Percentiles rank a stretch among this genome's conserved stretches.
phyloP scores from a whole-genome alignment of 345 rosid genomes.

The Fremontodendron californicum region DNA sequence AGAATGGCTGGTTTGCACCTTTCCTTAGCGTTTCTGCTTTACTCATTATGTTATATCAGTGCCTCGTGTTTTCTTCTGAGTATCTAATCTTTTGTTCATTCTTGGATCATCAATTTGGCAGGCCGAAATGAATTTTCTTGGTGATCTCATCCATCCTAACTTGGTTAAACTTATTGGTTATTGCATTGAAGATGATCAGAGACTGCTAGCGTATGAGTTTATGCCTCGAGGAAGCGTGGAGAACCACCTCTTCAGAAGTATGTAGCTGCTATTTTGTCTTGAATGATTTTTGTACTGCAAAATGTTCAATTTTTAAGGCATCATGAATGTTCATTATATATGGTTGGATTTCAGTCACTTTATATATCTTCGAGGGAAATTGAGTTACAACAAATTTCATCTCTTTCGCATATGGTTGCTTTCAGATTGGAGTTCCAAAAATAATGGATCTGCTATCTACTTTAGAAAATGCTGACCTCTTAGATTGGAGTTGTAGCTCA shows the following conservation, averaged over 20 bases:
- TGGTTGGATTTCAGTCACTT: neutral
- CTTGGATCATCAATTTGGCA: conserved; percentile 30
- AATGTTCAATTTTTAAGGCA: neutral
- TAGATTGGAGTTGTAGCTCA: neutral
- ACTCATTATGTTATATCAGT: neutral
- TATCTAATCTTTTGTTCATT: conserved; percentile 6
- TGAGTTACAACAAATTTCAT: neutral
- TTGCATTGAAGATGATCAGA: no score
- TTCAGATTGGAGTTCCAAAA: neutral
- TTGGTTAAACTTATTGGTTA: no score
- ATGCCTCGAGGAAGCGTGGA: conserved; percentile 69
- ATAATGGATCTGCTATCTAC: neutral
- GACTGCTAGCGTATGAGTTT: no score
- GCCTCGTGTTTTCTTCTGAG: neutral
- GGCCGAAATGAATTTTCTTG: conserved; percentile 74
- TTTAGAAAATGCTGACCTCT: neutral
- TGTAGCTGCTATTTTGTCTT: neutral
- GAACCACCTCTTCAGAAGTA: conserved; percentile 61
- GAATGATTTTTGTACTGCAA: neutral
- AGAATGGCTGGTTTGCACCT: no score
- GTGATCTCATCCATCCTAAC: no score
- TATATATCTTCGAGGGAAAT: neutral
- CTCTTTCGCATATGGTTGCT: neutral
- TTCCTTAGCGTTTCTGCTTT: conserved; percentile 5
- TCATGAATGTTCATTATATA: neutral